Conservation (phyloP, 139 green algal genomes). For the Chara braunii region DNA sequence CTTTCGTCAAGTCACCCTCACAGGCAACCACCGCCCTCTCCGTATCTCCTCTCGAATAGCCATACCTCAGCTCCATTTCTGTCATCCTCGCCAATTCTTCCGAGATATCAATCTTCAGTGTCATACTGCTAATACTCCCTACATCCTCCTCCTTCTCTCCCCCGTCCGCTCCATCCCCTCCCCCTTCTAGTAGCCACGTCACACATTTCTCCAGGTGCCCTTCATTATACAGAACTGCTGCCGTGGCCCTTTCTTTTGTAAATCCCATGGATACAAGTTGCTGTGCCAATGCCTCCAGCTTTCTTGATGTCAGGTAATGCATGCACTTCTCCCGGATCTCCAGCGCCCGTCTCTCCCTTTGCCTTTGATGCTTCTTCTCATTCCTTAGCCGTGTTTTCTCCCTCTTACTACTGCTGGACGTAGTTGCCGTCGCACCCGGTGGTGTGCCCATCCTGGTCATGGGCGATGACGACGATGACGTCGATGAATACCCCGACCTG, state of each 20-base stretch:
- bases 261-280: constrained; percentile 39
- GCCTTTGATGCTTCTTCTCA: constrained; percentile 38
- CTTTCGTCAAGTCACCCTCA: constrained; percentile 34
- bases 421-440: no score
- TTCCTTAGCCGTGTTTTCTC: constrained; percentile 39
- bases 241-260: constrained; percentile 15
- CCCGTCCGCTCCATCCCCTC: neutral
- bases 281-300: constrained; percentile 32
- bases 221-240: constrained; percentile 27
- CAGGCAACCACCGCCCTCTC: constrained; percentile 22
- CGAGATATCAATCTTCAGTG: constrained; percentile 33
- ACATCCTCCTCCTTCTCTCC: no score
- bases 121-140: no score
- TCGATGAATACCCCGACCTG: no score
- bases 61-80: constrained; percentile 31
- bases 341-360: constrained; percentile 31
- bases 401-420: constrained; percentile 38
- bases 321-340: constrained; percentile 35
- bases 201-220: constrained; percentile 29
- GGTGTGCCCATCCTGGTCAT: no score
- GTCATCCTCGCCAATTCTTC: constrained; percentile 28
- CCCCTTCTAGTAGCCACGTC: constrained; percentile 26
- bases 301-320: constrained; percentile 24
- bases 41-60: constrained; percentile 12
- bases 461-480: no score